Evolutionary conservation across 2,329 filamentous ascomycete species (phyloP), one percentile per base, ranked within the genome.

Genomic region (Fusarium sp.): DNA sequence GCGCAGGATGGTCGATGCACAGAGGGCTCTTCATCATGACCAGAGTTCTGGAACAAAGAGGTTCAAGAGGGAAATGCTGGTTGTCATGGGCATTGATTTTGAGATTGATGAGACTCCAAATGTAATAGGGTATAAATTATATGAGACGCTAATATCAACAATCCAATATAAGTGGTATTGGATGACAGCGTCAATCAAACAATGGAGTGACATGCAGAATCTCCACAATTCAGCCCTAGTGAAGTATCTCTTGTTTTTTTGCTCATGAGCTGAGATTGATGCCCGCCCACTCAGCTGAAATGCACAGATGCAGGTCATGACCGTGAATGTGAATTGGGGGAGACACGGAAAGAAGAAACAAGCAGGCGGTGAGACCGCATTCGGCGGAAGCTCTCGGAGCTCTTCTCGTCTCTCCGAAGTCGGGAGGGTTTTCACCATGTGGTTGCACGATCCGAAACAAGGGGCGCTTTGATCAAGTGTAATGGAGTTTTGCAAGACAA

Each of bases 151-250:
- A 38, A 58, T 25, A 36, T 38, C 54, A 36, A 58, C 14, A 7
- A 13, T 3, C 33, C 20, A 36, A 25, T 58, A 25, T 36, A 20
- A 16, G 22, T 45, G 1, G 38, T 42, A 22, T 8, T 22, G 33
- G 8, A 27, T 29, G 47, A 63, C 35, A 56, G 47, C 18, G 5
- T 56, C 33, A 63, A 31, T 38, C 22, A 29, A 16, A 20, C 38
- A 52, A 16, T 27, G 42, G 33, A 57, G 36, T 36, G 31, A 52
- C 45, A 25, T 63, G 33, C 47, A 63, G 42, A 33, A 42, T 14
- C 38, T 38, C 61, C 61, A 56, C 42, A 56, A 25, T 36, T 63
- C 47, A 56, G 47, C 61, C 52, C 47, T 56, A 36, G 45, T 33
- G 38, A 60, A 33, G 13, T 31, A 22, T 50, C 27, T 20, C 25